These are phyloP conservation scores for Tulasnella sp. DNA, from an alignment of 768 basidiomycete genomes.

Conservation along the genomic window DNA sequence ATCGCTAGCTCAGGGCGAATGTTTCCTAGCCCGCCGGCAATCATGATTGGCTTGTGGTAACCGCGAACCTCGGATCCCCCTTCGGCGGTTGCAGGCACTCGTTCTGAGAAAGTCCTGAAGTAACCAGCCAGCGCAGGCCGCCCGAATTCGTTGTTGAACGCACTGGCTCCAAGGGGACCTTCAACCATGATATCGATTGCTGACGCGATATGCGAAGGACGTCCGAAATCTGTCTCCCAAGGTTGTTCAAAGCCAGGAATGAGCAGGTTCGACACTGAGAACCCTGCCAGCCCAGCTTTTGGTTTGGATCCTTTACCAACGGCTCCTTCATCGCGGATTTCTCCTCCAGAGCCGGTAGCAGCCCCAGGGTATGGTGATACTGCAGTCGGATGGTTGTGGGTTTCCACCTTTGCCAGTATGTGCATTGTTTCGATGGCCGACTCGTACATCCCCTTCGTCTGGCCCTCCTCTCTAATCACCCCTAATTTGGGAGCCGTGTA, in stretches of 20 bases:
- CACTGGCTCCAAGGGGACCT: constrained; percentile 84
- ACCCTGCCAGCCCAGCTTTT: constrained; percentile 88
- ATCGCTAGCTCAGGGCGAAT: constrained; percentile 72
- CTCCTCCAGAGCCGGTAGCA: constrained; percentile 95
- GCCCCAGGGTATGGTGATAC: constrained; percentile 98
- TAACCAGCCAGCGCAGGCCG: constrained; percentile 86
- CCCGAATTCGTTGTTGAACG: constrained; percentile 98
- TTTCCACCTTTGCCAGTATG: constrained; percentile 94
- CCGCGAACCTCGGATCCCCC: constrained; percentile 56
- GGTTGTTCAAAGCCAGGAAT: constrained; percentile 86
- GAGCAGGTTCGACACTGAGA: constrained; percentile 84
- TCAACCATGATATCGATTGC: constrained; percentile 96
- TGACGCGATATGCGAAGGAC: constrained; percentile 81
- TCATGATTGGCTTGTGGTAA: constrained; percentile 99
- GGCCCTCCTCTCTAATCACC: constrained; percentile 26
- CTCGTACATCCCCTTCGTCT: constrained; percentile 35
- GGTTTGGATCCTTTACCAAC: constrained; percentile 91
- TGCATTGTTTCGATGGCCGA: constrained; percentile 58
- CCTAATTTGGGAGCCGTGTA: constrained; percentile 63
- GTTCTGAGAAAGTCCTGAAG: constrained; percentile 87
- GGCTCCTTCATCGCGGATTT: constrained; percentile 96
- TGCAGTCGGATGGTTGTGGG: constrained; percentile 97
- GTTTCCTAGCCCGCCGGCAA: constrained; percentile 93
- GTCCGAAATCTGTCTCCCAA: constrained; percentile 93
- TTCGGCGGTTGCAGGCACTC: constrained; percentile 42